phyloP scores from a whole-genome alignment of 805 yeast species.

The Metschnikowia cubensis region DNA sequence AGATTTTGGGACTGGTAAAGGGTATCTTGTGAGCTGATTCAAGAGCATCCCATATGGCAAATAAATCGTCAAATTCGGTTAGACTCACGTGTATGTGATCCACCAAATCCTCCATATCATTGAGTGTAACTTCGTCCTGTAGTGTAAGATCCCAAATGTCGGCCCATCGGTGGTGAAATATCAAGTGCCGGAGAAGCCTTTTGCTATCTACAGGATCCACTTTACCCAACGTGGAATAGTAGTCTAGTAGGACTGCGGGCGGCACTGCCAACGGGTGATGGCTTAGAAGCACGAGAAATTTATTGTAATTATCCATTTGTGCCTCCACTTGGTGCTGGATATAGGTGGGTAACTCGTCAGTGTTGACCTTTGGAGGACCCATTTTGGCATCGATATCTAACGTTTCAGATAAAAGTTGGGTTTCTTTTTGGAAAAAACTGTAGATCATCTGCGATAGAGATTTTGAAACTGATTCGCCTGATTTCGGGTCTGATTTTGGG shows the following conservation, averaged over 20 bases:
- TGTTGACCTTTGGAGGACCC: not conserved
- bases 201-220: slow-evolving; percentile 19
- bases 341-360: not conserved
- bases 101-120: slow-evolving; percentile 36
- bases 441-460: not conserved
- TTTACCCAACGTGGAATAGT: slow-evolving; percentile 15
- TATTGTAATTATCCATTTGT: slow-evolving; percentile 28
- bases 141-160: slow-evolving; percentile 30
- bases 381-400: slow-evolving; percentile 6
- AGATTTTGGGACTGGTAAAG: slow-evolving; percentile 13
- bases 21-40: slow-evolving; percentile 16
- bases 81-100: slow-evolving; percentile 24
- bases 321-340: slow-evolving; percentile 18
- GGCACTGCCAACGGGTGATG: slow-evolving; percentile 34
- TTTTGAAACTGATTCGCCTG: not conserved
- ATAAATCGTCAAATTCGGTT: slow-evolving; percentile 12
- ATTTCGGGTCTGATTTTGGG: no score
- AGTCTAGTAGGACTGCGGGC: slow-evolving; percentile 19
- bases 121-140: slow-evolving; percentile 25
- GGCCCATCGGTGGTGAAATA: slow-evolving; percentile 30
- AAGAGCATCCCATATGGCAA: slow-evolving; percentile 28
- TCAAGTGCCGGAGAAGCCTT: slow-evolving; percentile 24
- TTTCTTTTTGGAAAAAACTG: slow-evolving; percentile 10
- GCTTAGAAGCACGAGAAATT: slow-evolving; percentile 26
- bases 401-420: slow-evolving; percentile 8